These are phyloP conservation scores for Acacia melanoxylon DNA, from an alignment of 306 rosid species.

Conservation along the genomic window DNA sequence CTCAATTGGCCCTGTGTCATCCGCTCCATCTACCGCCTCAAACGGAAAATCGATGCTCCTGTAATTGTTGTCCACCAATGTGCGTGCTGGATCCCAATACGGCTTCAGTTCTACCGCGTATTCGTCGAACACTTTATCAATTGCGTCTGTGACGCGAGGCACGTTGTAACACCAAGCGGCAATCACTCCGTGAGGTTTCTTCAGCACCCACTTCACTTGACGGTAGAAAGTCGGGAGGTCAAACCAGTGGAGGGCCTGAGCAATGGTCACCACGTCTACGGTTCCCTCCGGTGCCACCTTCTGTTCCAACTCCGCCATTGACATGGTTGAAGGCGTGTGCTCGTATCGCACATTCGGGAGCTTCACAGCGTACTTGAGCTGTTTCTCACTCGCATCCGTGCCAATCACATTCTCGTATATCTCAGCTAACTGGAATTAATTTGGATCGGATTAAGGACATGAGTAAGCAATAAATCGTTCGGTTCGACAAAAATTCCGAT, in stretches of 20 bases:
- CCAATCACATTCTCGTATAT: conserved; percentile 64
- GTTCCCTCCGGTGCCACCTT: conserved; percentile 44
- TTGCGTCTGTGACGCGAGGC: conserved; percentile 42
- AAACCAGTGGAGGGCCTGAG: conserved; percentile 80
- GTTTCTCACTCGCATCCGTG: conserved; percentile 64
- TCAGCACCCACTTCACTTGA: neutral
- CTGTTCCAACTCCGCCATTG: conserved; percentile 53
- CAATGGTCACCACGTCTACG: conserved; percentile 57
- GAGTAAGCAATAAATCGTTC: too few species aligned
- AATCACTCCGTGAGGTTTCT: conserved; percentile 14
- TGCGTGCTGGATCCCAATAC: conserved; percentile 53
- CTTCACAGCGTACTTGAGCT: conserved; percentile 50
- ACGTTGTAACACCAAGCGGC: conserved; percentile 73
- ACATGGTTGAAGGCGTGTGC: conserved; percentile 55
- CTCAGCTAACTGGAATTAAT: conserved; percentile 47
- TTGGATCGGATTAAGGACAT: neutral
- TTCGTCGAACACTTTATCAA: conserved; percentile 44
- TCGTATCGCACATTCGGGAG: conserved; percentile 56
- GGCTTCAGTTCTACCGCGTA: conserved; percentile 23
- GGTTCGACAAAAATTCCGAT: too few species aligned
- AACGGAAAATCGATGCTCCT: conserved; percentile 71
- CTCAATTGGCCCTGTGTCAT: conserved; percentile 66
- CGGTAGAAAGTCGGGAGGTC: conserved; percentile 55
- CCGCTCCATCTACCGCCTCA: conserved; percentile 55
- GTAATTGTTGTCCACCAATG: conserved; percentile 48